Percentiles rank a stretch among this genome's conserved stretches.
Conservation (phyloP, 1,284 basidiomycete species). For the Apiotrichum laibachii region DNA sequence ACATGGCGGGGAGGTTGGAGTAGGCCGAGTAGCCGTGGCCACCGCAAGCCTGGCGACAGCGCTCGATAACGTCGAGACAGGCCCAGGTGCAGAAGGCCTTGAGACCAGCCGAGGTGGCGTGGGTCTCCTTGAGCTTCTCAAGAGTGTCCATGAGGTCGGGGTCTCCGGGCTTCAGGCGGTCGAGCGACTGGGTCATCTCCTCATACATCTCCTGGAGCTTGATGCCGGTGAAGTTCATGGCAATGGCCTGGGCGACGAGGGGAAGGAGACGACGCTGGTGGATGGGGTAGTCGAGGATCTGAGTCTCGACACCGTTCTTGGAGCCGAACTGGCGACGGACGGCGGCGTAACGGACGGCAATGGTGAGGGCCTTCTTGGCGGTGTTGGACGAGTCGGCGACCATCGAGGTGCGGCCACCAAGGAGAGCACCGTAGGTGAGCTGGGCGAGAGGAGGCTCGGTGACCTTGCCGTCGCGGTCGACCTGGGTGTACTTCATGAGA, state of each 20-base stretch:
- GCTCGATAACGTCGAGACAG: constrained; percentile 59
- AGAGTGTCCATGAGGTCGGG: constrained; percentile 48
- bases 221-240: constrained; percentile 57
- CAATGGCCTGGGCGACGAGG: constrained; percentile 58
- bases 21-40: constrained; percentile 61
- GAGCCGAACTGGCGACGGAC: constrained; percentile 58
- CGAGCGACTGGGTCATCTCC: constrained; percentile 55
- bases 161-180: constrained; percentile 56
- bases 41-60: constrained; percentile 58
- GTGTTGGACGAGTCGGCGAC: constrained; percentile 57
- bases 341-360: constrained; percentile 59
- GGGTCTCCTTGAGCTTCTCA: constrained; percentile 60
- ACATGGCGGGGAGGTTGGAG: constrained; percentile 58
- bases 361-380: constrained; percentile 59
- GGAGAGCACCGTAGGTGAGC: constrained; percentile 59
- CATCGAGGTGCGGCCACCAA: constrained; percentile 58
- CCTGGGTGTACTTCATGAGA: constrained; percentile 62
- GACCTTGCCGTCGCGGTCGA: constrained; percentile 52
- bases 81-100: constrained; percentile 63
- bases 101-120: constrained; percentile 59
- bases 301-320: constrained; percentile 55
- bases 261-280: constrained; percentile 61
- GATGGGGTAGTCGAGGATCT: constrained; percentile 60
- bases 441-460: constrained; percentile 56
- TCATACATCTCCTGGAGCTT: constrained; percentile 52